These are phyloP conservation scores for Metarhizium robertsii DNA, from an alignment of 2,329 filamentous ascomycete species.

Conservation along the genomic window DNA sequence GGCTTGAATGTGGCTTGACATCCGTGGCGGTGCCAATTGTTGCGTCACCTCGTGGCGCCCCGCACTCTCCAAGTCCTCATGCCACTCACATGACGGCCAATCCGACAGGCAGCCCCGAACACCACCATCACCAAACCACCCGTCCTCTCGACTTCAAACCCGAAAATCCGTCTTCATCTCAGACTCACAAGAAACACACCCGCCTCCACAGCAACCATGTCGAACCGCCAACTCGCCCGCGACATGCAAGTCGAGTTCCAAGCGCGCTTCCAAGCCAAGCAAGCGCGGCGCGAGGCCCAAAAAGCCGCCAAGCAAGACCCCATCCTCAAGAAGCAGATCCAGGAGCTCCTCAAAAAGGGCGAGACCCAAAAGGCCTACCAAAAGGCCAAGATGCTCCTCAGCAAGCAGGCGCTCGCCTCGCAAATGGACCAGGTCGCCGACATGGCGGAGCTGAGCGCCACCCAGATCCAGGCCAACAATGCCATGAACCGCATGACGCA, in stretches of 20 bases:
- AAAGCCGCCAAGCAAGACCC: constrained; percentile 54
- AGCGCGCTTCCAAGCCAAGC: constrained; percentile 54
- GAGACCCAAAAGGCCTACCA: constrained; percentile 55
- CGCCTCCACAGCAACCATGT: constrained; percentile 29
- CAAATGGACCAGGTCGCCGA: constrained; percentile 58
- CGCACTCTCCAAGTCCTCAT: not conserved
- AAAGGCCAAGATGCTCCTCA: constrained; percentile 53
- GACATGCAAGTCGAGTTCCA: constrained; percentile 57
- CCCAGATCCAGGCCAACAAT: constrained; percentile 56
- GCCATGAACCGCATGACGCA: constrained; percentile 56
- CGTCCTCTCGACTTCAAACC: too few relatives aligned
- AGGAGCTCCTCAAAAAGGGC: constrained; percentile 52
- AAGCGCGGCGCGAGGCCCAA: constrained; percentile 50
- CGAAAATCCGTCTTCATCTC: not conserved
- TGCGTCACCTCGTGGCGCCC: constrained; percentile 11
- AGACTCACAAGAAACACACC: not conserved
- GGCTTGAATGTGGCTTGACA: not conserved
- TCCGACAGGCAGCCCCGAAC: not conserved
- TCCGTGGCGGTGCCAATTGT: not conserved
- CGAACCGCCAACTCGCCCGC: constrained; percentile 48
- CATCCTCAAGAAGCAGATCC: constrained; percentile 53
- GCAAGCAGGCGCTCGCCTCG: constrained; percentile 51
- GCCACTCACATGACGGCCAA: constrained; percentile 8
- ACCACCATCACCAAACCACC: not conserved
- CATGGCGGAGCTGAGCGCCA: constrained; percentile 51